phyloP scores from a whole-genome alignment of 106 monocot genomes.

The Apostasia ramifera region DNA sequence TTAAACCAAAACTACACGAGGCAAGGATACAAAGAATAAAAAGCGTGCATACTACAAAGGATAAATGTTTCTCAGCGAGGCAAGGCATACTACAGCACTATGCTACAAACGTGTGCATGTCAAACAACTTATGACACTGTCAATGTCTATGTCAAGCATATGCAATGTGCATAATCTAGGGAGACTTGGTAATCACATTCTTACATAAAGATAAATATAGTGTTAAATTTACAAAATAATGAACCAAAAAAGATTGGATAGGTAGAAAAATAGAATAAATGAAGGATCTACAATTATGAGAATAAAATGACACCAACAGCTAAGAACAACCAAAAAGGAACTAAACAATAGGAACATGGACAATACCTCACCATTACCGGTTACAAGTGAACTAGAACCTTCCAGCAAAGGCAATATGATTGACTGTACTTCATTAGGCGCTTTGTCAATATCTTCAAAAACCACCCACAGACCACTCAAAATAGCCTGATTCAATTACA shows the following conservation, averaged over 20 bases:
- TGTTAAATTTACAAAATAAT: background rate
- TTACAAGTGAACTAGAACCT: constrained; percentile 72
- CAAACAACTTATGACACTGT: no score
- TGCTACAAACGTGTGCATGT: no score
- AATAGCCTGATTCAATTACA: constrained; percentile 46
- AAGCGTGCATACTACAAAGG: no score
- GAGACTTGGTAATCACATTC: background rate
- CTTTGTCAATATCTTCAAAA: constrained; percentile 94
- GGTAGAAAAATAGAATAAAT: background rate
- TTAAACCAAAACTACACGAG: no score
- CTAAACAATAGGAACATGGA: background rate
- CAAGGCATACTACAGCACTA: no score
- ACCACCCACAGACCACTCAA: constrained; percentile 77
- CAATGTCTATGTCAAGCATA: no score
- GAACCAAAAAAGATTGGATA: background rate
- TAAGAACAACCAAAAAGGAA: background rate
- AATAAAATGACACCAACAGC: background rate
- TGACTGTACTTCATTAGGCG: constrained; percentile 85
- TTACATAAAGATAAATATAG: background rate
- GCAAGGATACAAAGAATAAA: no score
- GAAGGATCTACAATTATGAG: background rate
- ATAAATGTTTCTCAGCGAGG: no score
- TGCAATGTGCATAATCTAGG: no score
- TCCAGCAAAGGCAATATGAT: constrained; percentile 80
- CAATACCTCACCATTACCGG: constrained; percentile 75